Evolutionary conservation across 306 rosid genomes (phyloP), one percentile per base, ranked within the genome.

Genomic region (Gynostemma pentaphyllum): DNA sequence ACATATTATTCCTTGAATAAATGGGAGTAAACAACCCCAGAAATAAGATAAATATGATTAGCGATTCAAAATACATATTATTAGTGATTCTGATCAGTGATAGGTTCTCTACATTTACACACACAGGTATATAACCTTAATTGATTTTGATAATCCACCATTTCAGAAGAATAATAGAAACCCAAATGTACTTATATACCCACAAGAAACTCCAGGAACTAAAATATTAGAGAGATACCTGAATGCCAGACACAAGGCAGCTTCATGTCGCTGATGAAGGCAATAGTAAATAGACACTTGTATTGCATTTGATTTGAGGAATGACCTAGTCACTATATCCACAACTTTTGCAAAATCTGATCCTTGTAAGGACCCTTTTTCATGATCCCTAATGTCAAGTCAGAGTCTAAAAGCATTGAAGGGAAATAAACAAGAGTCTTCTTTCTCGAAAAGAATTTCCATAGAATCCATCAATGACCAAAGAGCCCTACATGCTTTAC

Each of bases 401-500:
- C 68, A 79, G 57, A 37, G 80, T 66, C 60, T 63, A 50, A 86
- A 71, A 42, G 87, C 78, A 73, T 59, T 72, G 46, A 89, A 53
- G 34, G 97, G 97, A 79, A 86, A 89, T 73, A 69, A 72, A 74
- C 52, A 47, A 74, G 72, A 74, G 64, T 56, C 79, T 48, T 69
- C 78, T 71, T 70, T 90, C 77, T 64, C 64, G 61, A 54, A 83
- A 70, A 72, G 76, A 44, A 53, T 62, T 65, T 90, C 94, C 66
- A 75, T 54, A 55, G 94, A 89, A 72, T 81, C 83, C 74, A 87
- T 69, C 69, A 90, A 69, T 24, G 79, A 82, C 97, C 97, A 90
- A 77, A 76, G 64, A 63, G 97, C 90, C 68, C 77, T 76, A 54
- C 94, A 87, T 48, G 90, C 90, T 79, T 90, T 92, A 70, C 88